phyloP scores from a whole-genome alignment of 805 yeast genomes.

The Saccharomycopsis fibuligera region DNA sequence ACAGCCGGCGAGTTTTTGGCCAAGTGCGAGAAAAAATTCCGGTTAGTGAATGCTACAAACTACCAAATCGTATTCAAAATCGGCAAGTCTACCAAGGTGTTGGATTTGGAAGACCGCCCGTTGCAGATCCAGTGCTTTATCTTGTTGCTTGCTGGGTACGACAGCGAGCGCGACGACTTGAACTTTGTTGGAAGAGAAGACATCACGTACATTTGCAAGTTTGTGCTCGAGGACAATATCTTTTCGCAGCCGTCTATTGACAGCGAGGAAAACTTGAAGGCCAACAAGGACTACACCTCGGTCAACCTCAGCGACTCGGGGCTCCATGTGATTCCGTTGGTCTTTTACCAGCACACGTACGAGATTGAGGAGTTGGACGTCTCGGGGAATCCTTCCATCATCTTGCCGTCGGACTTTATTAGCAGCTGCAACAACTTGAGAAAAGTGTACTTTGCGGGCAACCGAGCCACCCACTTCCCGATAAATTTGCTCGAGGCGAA shows the following conservation, averaged over 20 bases:
- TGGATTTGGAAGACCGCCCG: constrained; percentile 70
- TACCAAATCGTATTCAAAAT: constrained; percentile 69
- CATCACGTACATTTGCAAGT: constrained; percentile 73
- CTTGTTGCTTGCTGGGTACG: constrained; percentile 68
- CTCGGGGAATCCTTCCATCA: constrained; percentile 79
- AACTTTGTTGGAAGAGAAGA: constrained; percentile 81
- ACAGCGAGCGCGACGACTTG: constrained; percentile 61
- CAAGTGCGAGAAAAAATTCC: constrained; percentile 70
- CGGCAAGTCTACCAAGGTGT: constrained; percentile 68
- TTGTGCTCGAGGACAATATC: constrained; percentile 60
- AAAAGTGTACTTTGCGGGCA: constrained; percentile 60
- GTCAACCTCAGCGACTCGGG: constrained; percentile 70
- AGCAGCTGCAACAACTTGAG: constrained; percentile 62
- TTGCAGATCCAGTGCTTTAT: constrained; percentile 69
- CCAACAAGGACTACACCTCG: constrained; percentile 57
- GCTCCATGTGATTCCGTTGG: constrained; percentile 77
- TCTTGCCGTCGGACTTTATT: constrained; percentile 77
- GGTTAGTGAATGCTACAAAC: constrained; percentile 61
- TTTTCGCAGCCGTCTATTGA: constrained; percentile 59
- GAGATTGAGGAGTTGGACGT: constrained; percentile 79
- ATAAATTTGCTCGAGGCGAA: constrained; percentile 62
- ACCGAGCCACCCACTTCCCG: constrained; percentile 73
- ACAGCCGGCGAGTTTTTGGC: constrained; percentile 70
- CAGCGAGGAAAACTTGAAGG: constrained; percentile 54
- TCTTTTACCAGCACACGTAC: constrained; percentile 70